Percentiles rank a stretch among this genome's conserved stretches.
Conservation (phyloP, 2,329 filamentous ascomycete genomes). For the Hypocrella siamensis region DNA sequence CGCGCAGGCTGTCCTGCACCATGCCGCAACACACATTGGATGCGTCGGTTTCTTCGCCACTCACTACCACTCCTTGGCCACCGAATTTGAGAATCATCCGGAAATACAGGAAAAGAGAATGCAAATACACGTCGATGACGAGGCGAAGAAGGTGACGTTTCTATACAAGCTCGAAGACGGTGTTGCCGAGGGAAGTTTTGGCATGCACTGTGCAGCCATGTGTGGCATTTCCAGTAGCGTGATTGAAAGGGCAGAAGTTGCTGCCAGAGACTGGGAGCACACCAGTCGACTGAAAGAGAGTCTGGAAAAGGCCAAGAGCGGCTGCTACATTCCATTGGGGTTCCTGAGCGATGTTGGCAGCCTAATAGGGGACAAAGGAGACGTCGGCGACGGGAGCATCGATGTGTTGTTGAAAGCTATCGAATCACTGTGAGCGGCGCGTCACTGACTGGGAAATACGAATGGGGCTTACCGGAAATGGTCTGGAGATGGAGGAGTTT, state of each 20-base stretch:
- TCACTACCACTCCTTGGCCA: constrained; percentile 86
- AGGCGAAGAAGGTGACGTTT: constrained; percentile 78
- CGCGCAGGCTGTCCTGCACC: constrained; percentile 91
- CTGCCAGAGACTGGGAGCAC: constrained; percentile 88
- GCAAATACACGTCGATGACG: constrained; percentile 86
- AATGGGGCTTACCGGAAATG: too few relatives aligned
- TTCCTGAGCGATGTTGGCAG: constrained; percentile 77
- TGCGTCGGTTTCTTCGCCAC: constrained; percentile 95
- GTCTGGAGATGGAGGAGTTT: too few relatives aligned
- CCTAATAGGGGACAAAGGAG: constrained; percentile 45
- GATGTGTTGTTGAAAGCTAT: constrained; percentile 46
- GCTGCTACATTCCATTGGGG: constrained; percentile 71
- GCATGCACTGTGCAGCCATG: constrained; percentile 98
- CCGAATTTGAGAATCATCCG: constrained; percentile 79
- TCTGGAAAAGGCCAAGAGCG: constrained; percentile 63
- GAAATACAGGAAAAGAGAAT: constrained; percentile 79
- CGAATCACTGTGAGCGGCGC: constrained; percentile 29
- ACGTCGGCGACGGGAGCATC: constrained; percentile 34
- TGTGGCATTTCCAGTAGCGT: constrained; percentile 78
- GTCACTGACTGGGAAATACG: neutral
- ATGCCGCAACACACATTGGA: constrained; percentile 83
- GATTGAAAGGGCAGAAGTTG: constrained; percentile 74
- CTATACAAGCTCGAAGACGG: constrained; percentile 87
- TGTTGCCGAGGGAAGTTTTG: constrained; percentile 90
- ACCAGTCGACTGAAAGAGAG: constrained; percentile 82